A percentile compares a stretch with the other conserved stretches of the same genome.
These are phyloP conservation scores for Ottelia alismoides DNA, from an alignment of 106 monocot genomes.

Conservation along the genomic window DNA sequence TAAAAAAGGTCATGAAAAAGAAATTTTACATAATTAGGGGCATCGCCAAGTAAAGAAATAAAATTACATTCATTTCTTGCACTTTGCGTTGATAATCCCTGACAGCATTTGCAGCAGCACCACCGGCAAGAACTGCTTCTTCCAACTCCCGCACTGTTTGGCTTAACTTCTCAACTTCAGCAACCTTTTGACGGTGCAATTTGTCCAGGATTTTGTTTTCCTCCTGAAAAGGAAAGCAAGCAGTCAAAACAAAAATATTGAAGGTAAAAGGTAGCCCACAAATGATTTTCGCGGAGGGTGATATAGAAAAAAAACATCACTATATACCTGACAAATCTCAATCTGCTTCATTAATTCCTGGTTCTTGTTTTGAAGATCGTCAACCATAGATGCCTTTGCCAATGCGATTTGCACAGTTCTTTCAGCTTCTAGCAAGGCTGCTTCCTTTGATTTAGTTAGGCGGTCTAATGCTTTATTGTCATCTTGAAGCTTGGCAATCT, in stretches of 20 bases:
- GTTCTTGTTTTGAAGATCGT: conserved; percentile 27
- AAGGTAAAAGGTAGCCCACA: not conserved
- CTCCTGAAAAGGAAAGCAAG: conserved; percentile 28
- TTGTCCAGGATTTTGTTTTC: conserved; percentile 84
- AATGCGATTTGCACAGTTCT: conserved; percentile 19
- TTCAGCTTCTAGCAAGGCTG: conserved; percentile 28
- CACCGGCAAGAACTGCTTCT: conserved; percentile 81
- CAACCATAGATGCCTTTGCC: conserved; percentile 22
- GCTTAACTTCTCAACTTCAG: conserved; percentile 74
- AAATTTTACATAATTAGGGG: no score
- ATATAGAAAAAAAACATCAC: not conserved
- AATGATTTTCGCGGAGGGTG: no score
- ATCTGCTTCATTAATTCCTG: conserved; percentile 26
- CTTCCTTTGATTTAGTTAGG: conserved; percentile 30
- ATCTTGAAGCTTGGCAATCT: conserved; percentile 28
- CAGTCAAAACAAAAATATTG: no score
- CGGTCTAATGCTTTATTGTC: conserved; percentile 28
- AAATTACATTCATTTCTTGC: conserved; percentile 41
- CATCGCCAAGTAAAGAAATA: no score
- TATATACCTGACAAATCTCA: conserved; percentile 19
- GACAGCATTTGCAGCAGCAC: conserved; percentile 78
- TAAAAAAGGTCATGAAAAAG: no score
- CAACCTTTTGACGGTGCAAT: conserved; percentile 79
- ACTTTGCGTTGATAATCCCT: conserved; percentile 68
- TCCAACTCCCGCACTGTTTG: conserved; percentile 64